A percentile compares a stretch with the other conserved stretches of the same genome.
phyloP scores from a whole-genome alignment of 495 filamentous ascomycete genomes.

The Neohortaea acidophila region DNA sequence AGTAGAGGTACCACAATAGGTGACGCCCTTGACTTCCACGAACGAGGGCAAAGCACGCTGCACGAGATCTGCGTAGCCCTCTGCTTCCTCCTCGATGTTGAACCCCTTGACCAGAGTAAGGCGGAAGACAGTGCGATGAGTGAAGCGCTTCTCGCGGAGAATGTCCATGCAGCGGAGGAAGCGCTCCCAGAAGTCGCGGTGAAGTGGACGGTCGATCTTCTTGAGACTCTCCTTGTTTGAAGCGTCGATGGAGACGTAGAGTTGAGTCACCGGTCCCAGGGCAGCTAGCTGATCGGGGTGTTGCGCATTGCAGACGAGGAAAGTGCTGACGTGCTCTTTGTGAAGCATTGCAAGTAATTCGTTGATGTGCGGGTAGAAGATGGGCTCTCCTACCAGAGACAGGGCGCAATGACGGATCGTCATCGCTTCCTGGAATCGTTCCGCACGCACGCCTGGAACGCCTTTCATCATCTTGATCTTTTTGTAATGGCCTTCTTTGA shows the following conservation, averaged over 20 bases:
- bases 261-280: slow-evolving; percentile 70
- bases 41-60: slow-evolving; percentile 74
- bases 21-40: slow-evolving; percentile 90
- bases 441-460: slow-evolving; percentile 79
- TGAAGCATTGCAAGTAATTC: slow-evolving; percentile 72
- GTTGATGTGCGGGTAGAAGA: slow-evolving; percentile 97
- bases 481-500: slow-evolving; percentile 81
- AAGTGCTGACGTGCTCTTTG: slow-evolving; percentile 71
- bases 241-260: slow-evolving; percentile 92
- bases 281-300: slow-evolving; percentile 80
- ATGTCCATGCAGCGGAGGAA: slow-evolving; percentile 85
- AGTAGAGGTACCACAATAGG: slow-evolving; percentile 82
- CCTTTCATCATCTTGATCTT: slow-evolving; percentile 96
- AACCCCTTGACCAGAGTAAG: slow-evolving; percentile 92
- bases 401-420: slow-evolving; percentile 83
- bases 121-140: slow-evolving; percentile 85
- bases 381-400: slow-evolving; percentile 82
- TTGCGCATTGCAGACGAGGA: slow-evolving; percentile 96
- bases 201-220: slow-evolving; percentile 77
- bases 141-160: slow-evolving; percentile 59
- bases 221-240: slow-evolving; percentile 76
- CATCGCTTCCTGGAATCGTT: slow-evolving; percentile 86
- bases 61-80: slow-evolving; percentile 81
- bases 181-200: slow-evolving; percentile 94
- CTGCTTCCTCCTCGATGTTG: slow-evolving; percentile 84